Percentiles rank a stretch among this genome's conserved stretches.
These are phyloP conservation scores for Melaleuca quinquenervia DNA, from an alignment of 345 rosid species.

Conservation along the genomic window DNA sequence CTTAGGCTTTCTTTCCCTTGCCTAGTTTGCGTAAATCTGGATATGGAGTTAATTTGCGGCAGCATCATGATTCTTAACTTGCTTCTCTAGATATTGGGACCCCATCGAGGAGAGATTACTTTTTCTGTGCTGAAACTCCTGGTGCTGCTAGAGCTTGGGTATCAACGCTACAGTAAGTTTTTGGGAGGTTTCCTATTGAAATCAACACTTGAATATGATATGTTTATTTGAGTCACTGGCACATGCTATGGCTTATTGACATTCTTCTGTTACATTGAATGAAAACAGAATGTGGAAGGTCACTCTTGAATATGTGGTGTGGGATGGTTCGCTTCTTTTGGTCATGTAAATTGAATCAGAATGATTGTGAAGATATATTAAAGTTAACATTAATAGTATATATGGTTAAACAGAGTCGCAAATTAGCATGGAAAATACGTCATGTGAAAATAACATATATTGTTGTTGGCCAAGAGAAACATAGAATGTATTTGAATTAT, in stretches of 20 bases:
- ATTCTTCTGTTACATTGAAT: neutral
- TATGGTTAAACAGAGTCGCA: neutral
- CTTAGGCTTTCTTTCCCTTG: neutral
- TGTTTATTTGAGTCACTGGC: neutral
- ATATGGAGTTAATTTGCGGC: neutral
- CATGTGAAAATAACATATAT: neutral
- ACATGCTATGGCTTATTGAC: neutral
- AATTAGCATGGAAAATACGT: neutral
- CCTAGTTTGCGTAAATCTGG: neutral
- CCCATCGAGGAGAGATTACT: constrained; percentile 87
- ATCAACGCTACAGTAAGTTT: constrained; percentile 79
- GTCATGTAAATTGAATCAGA: neutral
- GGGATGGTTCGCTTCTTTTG: neutral
- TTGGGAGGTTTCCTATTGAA: neutral
- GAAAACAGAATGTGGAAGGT: neutral
- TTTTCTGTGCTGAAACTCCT: constrained; percentile 91
- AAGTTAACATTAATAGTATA: neutral
- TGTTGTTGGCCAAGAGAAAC: neutral
- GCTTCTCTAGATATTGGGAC: constrained; percentile 66
- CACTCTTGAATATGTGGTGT: neutral
- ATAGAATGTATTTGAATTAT: neutral
- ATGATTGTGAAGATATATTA: neutral
- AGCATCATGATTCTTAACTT: constrained; percentile 28
- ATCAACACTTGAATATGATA: neutral
- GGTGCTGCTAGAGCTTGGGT: constrained; percentile 99